Evolutionary conservation across 2,329 filamentous ascomycete species (phyloP).

Genomic region (Curvularia lunata): DNA sequence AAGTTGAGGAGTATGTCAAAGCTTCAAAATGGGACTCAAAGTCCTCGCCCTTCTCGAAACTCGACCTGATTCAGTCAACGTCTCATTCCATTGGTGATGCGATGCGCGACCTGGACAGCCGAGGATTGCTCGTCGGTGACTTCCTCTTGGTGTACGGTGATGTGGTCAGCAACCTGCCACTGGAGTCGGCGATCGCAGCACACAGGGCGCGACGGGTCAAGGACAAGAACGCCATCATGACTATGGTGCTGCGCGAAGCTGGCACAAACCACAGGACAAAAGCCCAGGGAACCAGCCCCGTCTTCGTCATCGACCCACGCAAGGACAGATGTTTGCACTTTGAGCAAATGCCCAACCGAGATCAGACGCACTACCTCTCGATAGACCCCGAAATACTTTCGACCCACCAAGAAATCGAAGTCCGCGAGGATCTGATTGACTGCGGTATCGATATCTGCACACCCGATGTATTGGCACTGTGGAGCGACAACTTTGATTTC

Average conservation of each 20-base stretch:
- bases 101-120: conserved; percentile 88
- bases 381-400: conserved; percentile 83
- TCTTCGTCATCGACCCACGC: conserved; percentile 84
- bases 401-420: conserved; percentile 75
- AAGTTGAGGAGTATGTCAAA: conserved; percentile 84
- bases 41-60: conserved; percentile 78
- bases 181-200: conserved; percentile 77
- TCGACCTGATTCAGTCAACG: conserved; percentile 87
- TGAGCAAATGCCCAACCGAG: conserved; percentile 80
- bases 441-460: conserved; percentile 97
- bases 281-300: conserved; percentile 73
- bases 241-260: conserved; percentile 83
- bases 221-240: conserved; percentile 98
- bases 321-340: conserved; percentile 89
- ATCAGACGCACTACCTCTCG: conserved; percentile 68
- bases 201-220: conserved; percentile 81
- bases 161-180: conserved; percentile 83
- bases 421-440: conserved; percentile 88
- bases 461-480: conserved; percentile 89
- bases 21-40: conserved; percentile 75
- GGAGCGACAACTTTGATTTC: conserved; percentile 98
- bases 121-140: conserved; percentile 83
- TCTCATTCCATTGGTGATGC: conserved; percentile 91
- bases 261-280: conserved; percentile 79
- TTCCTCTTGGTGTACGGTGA: conserved; percentile 94